Evolutionary conservation across 352 stramenopile genomes (phyloP).

Genomic region (Pythium sukuiense): DNA sequence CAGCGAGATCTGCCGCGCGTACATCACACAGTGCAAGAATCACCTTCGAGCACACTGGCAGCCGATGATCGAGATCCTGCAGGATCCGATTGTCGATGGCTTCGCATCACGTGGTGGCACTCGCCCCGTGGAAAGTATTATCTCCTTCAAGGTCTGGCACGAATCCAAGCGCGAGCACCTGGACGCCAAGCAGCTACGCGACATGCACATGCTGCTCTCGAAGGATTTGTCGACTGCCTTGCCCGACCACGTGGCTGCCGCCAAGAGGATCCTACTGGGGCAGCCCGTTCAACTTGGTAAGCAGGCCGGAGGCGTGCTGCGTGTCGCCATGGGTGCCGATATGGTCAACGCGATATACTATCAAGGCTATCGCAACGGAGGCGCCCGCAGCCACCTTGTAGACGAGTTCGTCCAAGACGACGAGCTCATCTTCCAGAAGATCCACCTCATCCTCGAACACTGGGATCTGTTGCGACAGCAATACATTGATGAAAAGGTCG

Average conservation of each 20-base stretch:
- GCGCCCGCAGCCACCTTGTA: constrained; percentile 33
- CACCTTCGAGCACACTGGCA: constrained; percentile 44
- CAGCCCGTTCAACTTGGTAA: constrained; percentile 83
- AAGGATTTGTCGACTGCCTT: constrained; percentile 67
- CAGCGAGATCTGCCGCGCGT: constrained; percentile 51
- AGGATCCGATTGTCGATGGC: constrained; percentile 21
- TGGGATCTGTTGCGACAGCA: constrained; percentile 64
- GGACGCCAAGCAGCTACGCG: constrained; percentile 48
- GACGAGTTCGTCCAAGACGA: constrained; percentile 54
- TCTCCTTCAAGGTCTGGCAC: constrained; percentile 79
- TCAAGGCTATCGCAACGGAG: constrained; percentile 32
- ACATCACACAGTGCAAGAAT: constrained; percentile 54
- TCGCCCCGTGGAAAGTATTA: constrained; percentile 66
- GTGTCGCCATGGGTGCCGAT: constrained; percentile 85
- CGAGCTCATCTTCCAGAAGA: constrained; percentile 61
- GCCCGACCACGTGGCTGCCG: constrained; percentile 36
- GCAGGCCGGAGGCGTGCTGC: constrained; percentile 56
- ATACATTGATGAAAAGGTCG: constrained; percentile 57
- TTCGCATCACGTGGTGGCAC: constrained; percentile 4
- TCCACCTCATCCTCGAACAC: constrained; percentile 63
- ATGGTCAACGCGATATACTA: constrained; percentile 81
- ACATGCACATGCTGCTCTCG: constrained; percentile 65
- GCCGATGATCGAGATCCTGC: constrained; percentile 49
- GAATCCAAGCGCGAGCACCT: constrained; percentile 38
- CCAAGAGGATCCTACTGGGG: constrained; percentile 70